Evolutionary conservation across 345 rosid species (phyloP).

Genomic region (Corymbia maculata): DNA sequence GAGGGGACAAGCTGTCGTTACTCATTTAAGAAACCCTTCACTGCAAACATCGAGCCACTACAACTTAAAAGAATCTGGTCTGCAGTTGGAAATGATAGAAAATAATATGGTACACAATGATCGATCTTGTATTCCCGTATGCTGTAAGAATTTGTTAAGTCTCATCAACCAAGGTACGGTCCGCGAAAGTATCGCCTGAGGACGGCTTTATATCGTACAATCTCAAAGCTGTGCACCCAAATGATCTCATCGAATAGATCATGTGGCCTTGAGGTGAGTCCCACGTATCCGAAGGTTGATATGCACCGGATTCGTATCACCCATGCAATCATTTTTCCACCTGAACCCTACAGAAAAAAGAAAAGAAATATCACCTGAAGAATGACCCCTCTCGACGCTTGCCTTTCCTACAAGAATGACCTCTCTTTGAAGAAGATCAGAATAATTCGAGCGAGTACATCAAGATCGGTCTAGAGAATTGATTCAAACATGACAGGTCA

Average conservation of each 20-base stretch:
- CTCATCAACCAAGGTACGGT: background rate
- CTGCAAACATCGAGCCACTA: background rate
- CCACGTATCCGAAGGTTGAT: background rate
- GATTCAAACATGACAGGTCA: background rate
- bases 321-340: background rate
- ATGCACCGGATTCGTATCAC: background rate
- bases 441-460: too few species aligned
- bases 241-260: background rate
- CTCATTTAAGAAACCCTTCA: background rate
- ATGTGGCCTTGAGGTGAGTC: background rate
- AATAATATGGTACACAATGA: background rate
- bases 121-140: background rate
- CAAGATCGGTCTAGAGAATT: too few species aligned
- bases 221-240: background rate
- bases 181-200: background rate
- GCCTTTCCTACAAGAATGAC: too few species aligned
- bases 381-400: background rate
- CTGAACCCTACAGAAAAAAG: background rate
- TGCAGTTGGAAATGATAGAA: background rate
- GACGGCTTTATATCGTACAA: background rate
- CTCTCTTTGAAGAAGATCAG: too few species aligned
- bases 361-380: background rate
- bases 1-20: too few species aligned
- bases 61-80: background rate
- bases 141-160: too few species aligned